Percentiles rank a stretch among this genome's conserved stretches.
These are phyloP conservation scores for Eucalyptus curtisii DNA, from an alignment of 345 rosid genomes.

Conservation along the genomic window DNA sequence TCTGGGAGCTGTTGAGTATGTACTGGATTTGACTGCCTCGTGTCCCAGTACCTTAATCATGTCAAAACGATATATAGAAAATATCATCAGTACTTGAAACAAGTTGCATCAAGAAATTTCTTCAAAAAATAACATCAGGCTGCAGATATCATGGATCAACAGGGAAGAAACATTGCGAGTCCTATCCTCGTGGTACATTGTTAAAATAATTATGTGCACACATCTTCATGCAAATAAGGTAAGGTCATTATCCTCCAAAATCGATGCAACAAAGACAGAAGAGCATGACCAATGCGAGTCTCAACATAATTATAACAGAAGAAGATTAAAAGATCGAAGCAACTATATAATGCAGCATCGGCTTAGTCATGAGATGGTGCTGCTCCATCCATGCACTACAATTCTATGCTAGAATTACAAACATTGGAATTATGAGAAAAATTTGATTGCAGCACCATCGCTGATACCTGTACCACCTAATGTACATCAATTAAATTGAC, in stretches of 20 bases:
- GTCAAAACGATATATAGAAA: not conserved
- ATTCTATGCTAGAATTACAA: not conserved
- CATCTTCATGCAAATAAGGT: not conserved
- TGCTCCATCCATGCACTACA: not conserved
- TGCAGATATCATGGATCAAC: not conserved
- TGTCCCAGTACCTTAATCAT: slow-evolving; percentile 77
- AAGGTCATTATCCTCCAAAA: not conserved
- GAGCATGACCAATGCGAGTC: not conserved
- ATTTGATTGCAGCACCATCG: not conserved
- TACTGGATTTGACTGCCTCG: slow-evolving; percentile 77
- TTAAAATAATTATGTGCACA: not conserved
- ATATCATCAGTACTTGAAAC: not conserved
- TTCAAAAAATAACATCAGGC: not conserved
- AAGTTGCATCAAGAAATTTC: not conserved
- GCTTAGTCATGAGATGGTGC: not conserved
- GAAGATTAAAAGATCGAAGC: not conserved
- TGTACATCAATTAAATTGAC: not conserved
- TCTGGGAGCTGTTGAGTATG: slow-evolving; percentile 97
- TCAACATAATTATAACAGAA: not conserved
- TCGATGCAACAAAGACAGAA: not conserved
- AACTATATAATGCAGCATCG: not conserved
- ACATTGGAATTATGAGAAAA: not conserved
- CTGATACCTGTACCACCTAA: not conserved
- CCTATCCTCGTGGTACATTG: not conserved
- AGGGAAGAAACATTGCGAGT: not conserved